Evolutionary conservation across 306 rosid genomes (phyloP), one percentile per base, ranked within the genome.

Genomic region (Medicago arabica): DNA sequence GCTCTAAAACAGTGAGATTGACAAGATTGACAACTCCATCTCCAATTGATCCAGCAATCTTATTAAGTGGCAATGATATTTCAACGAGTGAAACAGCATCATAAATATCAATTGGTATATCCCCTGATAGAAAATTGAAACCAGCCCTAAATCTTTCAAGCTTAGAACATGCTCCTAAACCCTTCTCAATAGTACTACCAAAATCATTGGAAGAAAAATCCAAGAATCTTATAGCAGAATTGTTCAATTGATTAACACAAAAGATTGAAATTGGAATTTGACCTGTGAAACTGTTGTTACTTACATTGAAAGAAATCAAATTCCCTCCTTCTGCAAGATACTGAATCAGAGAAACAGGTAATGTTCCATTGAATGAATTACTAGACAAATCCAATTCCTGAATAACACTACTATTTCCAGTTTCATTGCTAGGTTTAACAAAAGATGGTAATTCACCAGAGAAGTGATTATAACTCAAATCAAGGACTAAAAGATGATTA

Each of bases 221-320:
- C 83, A 91, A 71, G 47, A 82, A 53, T 76, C 81, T 78, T 36
- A 95, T 51, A 58, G 82, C 76, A 58, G 88, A 78, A 65, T 60
- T 78, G 38, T 34, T 34, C 38, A 34, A 34, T 34, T 34, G 5
- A 17, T 67, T 71, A n/a, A 36, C 47, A 73, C 97, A 85, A 70
- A 88, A 83, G 16, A 9, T 12, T 15, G 91, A 93, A 75, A 78
- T 17, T 7, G 93, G 91, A 53, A 92, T 79, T 18, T 44, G 67
- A 60, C 99, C 99, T 38, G 69, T 12, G 80, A 95, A 84, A 78
- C 88, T 89, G 82, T 95, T 92, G 83, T 89, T 83, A 74, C 97
- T 92, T 73, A 90, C 91, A 83, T 95, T 95, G 82, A 95, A 88
- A 85, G 80, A 63, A 14, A 78, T 71, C 74, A 91, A 83, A 69